Evolutionary conservation across 1,139 yeast genomes (phyloP).

Genomic region (Magnusiomyces tetraspermus): DNA sequence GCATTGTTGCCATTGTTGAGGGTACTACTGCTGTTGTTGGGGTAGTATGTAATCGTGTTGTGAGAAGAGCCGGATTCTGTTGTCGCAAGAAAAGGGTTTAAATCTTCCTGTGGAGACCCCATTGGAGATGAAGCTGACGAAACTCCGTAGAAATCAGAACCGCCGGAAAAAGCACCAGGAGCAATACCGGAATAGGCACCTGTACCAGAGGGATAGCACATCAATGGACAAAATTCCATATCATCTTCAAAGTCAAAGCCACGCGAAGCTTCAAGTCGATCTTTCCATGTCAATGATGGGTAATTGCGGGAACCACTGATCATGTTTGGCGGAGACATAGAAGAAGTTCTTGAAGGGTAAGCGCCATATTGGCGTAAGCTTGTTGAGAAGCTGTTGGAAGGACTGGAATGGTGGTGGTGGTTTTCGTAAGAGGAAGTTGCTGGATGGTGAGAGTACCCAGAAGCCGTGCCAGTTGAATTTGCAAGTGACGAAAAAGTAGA

Average conservation of each 20-base stretch:
- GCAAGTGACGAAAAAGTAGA: too few relatives aligned
- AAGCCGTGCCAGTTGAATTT: too few relatives aligned
- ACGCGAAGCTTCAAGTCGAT: slow-evolving; percentile 50
- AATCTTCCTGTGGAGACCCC: neutral
- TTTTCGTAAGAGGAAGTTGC: too few relatives aligned
- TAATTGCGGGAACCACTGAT: neutral
- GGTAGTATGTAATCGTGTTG: neutral
- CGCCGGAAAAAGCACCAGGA: too few relatives aligned
- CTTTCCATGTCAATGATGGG: neutral
- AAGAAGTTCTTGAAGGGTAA: neutral
- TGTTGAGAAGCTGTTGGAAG: too few relatives aligned
- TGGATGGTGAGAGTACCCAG: too few relatives aligned
- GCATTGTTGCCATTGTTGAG: neutral
- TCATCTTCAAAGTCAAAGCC: slow-evolving; percentile 67
- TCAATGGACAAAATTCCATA: slow-evolving; percentile 46
- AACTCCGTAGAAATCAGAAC: neutral
- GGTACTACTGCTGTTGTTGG: neutral
- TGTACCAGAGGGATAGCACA: neutral
- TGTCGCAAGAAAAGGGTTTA: neutral
- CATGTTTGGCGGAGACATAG: neutral
- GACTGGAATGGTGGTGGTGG: too few relatives aligned
- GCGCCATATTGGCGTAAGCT: too few relatives aligned
- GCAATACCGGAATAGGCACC: slow-evolving; percentile 3
- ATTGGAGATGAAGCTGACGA: slow-evolving; percentile 1
- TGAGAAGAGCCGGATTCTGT: neutral